These are phyloP conservation scores for Phaeosphaeriaceae sp. DNA, from an alignment of 2,329 filamentous ascomycete species.

Conservation along the genomic window DNA sequence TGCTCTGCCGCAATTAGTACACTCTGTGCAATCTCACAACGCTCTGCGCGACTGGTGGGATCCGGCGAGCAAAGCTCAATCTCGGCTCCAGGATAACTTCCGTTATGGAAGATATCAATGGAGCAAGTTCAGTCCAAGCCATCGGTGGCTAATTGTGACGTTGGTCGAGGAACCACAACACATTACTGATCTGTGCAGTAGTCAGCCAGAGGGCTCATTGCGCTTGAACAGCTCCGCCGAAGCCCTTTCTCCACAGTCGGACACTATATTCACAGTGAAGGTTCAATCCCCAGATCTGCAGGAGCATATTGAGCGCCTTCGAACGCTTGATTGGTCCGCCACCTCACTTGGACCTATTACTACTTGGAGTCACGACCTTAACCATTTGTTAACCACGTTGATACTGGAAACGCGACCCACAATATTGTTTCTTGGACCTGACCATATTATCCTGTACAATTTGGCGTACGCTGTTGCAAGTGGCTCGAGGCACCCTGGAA, in stretches of 20 bases:
- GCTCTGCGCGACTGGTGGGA: conserved; percentile 22
- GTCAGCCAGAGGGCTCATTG: not conserved
- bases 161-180: not conserved
- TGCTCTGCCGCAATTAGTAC: conserved; percentile 8
- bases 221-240: not conserved
- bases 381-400: conserved; percentile 12
- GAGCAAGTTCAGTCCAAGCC: conserved; percentile 11
- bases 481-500: conserved; percentile 16
- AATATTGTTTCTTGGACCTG: conserved; percentile 19
- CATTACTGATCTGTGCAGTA: not conserved
- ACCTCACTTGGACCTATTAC: conserved; percentile 18
- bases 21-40: conserved; percentile 9
- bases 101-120: conserved; percentile 15
- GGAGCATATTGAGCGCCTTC: conserved; percentile 13
- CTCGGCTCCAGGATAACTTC: conserved; percentile 11
- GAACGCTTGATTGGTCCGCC: conserved; percentile 13
- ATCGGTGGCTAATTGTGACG: conserved; percentile 14
- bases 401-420: conserved; percentile 22
- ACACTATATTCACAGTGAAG: conserved; percentile 17
- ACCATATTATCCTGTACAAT: conserved; percentile 21
- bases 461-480: conserved; percentile 14
- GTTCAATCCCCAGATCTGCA: conserved; percentile 14
- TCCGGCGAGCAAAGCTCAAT: conserved; percentile 10
- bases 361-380: conserved; percentile 16
- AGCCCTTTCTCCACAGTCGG: conserved; percentile 2